A percentile compares a stretch with the other conserved stretches of the same genome.
Evolutionary conservation across 306 rosid genomes (phyloP).

Genomic region (Malus domestica): DNA sequence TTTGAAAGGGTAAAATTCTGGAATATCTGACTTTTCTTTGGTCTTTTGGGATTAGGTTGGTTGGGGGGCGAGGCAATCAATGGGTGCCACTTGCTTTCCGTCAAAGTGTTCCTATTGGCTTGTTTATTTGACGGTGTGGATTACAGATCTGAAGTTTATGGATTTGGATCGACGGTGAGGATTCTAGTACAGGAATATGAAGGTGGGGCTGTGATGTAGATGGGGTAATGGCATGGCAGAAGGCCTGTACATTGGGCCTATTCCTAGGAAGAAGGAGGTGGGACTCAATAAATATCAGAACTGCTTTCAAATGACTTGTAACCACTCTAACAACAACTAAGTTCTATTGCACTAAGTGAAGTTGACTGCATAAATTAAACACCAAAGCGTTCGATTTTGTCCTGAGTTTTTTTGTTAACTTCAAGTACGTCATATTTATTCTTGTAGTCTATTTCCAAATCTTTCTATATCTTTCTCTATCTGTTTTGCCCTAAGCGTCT

Average conservation of each 20-base stretch:
- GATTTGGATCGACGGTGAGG: not conserved
- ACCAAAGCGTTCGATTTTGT: fast-evolving
- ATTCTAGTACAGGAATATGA: not conserved
- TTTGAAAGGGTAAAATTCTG: conserved; percentile 8
- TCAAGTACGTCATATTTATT: no score
- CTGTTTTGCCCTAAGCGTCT: no score
- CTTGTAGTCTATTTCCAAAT: fast-evolving
- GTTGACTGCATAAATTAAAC: no score
- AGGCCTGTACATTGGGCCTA: not conserved
- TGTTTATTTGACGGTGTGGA: not conserved
- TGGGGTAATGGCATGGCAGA: not conserved
- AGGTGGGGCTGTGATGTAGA: not conserved
- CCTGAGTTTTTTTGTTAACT: fast-evolving
- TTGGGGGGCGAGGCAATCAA: not conserved
- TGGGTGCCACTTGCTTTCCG: conserved; percentile 3
- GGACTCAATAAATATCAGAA: no score
- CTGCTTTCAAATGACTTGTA: no score
- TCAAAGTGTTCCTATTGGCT: not conserved
- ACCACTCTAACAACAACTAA: no score
- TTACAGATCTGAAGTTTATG: not conserved
- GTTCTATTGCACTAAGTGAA: no score
- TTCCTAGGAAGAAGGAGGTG: not conserved
- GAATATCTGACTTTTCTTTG: conserved; percentile 14
- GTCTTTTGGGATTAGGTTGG: not conserved
- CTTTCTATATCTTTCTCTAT: no score